phyloP scores from a whole-genome alignment of 345 rosid species.

The Corchorus olitorius region DNA sequence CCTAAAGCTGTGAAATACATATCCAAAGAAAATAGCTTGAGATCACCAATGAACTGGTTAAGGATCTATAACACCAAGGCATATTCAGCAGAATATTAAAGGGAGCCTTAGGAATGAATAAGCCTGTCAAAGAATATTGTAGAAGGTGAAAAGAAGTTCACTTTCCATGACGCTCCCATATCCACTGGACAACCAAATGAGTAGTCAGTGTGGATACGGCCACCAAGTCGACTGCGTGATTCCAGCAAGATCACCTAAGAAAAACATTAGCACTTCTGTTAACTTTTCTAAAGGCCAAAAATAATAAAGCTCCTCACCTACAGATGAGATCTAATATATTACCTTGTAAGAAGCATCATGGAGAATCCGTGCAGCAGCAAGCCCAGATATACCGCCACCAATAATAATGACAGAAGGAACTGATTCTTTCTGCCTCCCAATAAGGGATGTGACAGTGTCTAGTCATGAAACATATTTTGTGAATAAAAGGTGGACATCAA shows the following conservation, averaged over 20 bases:
- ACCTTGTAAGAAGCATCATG: slow-evolving; percentile 72
- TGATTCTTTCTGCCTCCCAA: slow-evolving; percentile 48
- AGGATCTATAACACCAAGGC: too few relatives aligned
- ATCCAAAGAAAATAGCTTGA: too few relatives aligned
- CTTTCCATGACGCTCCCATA: slow-evolving; percentile 85
- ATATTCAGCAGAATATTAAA: too few relatives aligned
- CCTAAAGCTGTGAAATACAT: too few relatives aligned
- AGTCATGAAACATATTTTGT: background rate
- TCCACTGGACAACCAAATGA: slow-evolving; percentile 93
- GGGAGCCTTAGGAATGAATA: too few relatives aligned
- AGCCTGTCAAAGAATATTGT: background rate
- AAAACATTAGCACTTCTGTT: background rate
- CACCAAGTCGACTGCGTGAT: slow-evolving; percentile 88
- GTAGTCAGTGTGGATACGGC: slow-evolving; percentile 87
- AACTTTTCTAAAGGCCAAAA: background rate
- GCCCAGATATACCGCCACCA: slow-evolving; percentile 89
- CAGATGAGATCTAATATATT: background rate
- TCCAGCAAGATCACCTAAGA: slow-evolving; percentile 71
- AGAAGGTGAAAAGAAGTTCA: slow-evolving; percentile 2
- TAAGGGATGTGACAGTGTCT: slow-evolving; percentile 44
- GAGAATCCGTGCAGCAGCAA: slow-evolving; percentile 81
- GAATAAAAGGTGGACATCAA: too few relatives aligned
- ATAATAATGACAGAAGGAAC: slow-evolving; percentile 73
- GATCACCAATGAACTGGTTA: too few relatives aligned
- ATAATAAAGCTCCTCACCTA: too few relatives aligned